Conservation (phyloP, 768 basidiomycete genomes). For the Boletus rubropictus region DNA sequence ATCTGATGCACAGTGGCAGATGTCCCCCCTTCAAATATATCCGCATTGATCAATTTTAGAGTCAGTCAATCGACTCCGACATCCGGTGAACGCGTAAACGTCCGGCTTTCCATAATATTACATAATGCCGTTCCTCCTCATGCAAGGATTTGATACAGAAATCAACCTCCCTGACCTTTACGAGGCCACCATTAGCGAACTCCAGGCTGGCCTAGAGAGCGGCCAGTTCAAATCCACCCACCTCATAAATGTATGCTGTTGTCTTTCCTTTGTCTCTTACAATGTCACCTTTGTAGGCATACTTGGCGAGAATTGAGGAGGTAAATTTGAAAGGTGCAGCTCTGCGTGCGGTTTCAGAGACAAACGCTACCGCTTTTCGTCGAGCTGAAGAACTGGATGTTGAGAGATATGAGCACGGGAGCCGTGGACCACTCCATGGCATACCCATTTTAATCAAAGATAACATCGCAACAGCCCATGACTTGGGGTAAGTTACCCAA, state of each 20-base stretch:
- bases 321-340: conserved; percentile 58
- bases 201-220: conserved; percentile 47
- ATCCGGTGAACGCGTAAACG: no score
- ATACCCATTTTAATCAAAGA: conserved; percentile 57
- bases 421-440: conserved; percentile 48
- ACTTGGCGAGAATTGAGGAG: conserved; percentile 61
- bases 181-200: conserved; percentile 51
- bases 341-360: conserved; percentile 55
- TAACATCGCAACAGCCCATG: conserved; percentile 31
- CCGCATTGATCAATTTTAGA: no score
- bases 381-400: conserved; percentile 49
- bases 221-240: conserved; percentile 54
- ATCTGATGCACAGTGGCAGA: no score
- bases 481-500: conserved; percentile 20
- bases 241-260: conserved; percentile 47
- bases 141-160: neutral
- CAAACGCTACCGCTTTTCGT: conserved; percentile 46
- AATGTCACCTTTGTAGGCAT: conserved; percentile 39
- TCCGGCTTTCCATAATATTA: no score
- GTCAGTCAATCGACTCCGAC: no score
- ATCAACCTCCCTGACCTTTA: conserved; percentile 46
- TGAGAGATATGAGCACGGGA: conserved; percentile 43
- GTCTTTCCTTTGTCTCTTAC: no score
- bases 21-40: no score
- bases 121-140: no score